phyloP scores from a whole-genome alignment of 2,329 filamentous ascomycete genomes.

The Dendryphion nanum region DNA sequence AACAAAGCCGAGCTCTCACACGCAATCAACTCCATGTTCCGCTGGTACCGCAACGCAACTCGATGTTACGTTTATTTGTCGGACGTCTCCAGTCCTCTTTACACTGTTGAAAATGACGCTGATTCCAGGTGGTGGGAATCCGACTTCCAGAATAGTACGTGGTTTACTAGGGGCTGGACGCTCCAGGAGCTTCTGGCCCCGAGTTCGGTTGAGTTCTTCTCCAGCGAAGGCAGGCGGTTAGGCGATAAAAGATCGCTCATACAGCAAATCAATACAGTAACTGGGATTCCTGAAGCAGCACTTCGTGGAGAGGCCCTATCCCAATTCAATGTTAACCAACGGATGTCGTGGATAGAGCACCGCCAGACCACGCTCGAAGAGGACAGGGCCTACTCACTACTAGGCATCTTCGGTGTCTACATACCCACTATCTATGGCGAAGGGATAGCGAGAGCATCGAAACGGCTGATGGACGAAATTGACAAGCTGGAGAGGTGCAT shows the following conservation, averaged over 20 bases:
- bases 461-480: constrained; percentile 11
- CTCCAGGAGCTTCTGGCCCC: constrained; percentile 8
- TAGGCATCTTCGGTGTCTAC: constrained; percentile 11
- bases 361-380: constrained; percentile 11
- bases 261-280: constrained; percentile 3
- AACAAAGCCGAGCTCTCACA: not conserved
- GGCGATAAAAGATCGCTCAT: constrained; percentile 6
- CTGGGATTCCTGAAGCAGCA: constrained; percentile 3
- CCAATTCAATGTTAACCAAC: constrained; percentile 7
- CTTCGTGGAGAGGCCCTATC: constrained; percentile 1
- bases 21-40: constrained; percentile 2
- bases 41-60: constrained; percentile 1
- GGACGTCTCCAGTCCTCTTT: constrained; percentile 1
- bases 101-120: too few relatives aligned
- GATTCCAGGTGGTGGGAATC: not conserved
- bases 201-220: constrained; percentile 8
- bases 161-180: constrained; percentile 2
- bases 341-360: constrained; percentile 5
- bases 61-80: constrained; percentile 1
- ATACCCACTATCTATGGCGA: not conserved
- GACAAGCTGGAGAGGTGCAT: too few relatives aligned
- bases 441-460: constrained; percentile 6
- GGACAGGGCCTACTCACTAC: constrained; percentile 4
- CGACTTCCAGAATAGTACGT: not conserved
- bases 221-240: constrained; percentile 1